Evolutionary conservation across 495 filamentous ascomycete genomes (phyloP).

Genomic region (Achaetomiella virescens): DNA sequence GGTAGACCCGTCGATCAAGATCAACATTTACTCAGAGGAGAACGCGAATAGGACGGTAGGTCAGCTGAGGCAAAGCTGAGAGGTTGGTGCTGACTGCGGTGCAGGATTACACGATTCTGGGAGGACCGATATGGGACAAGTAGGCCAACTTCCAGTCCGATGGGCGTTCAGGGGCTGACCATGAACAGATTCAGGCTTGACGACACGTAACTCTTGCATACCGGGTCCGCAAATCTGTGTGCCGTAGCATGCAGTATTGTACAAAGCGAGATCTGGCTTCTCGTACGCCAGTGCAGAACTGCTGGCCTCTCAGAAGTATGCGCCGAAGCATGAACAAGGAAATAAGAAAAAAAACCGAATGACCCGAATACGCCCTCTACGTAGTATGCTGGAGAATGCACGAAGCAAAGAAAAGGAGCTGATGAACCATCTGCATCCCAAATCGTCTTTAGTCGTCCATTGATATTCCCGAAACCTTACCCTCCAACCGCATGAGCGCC

Average conservation of each 20-base stretch:
- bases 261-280: background rate
- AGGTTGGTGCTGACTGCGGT: slow-evolving; percentile 10
- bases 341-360: no score
- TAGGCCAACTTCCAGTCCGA: slow-evolving; percentile 14
- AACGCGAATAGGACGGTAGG: slow-evolving; percentile 30
- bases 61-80: slow-evolving; percentile 1
- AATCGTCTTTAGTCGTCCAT: background rate
- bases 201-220: no score
- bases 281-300: slow-evolving; percentile 3
- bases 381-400: no score
- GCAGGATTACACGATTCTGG: slow-evolving; percentile 41
- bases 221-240: no score
- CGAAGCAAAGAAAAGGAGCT: background rate
- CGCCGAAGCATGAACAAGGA: background rate
- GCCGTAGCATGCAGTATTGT: no score
- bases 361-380: no score
- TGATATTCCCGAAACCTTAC: background rate
- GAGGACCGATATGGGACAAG: slow-evolving; percentile 42
- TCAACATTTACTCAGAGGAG: slow-evolving; percentile 42
- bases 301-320: background rate
- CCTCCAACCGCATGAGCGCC: slow-evolving; percentile 17
- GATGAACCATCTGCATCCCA: background rate
- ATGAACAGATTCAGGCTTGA: slow-evolving; percentile 16
- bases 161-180: slow-evolving; percentile 4
- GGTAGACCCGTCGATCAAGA: slow-evolving; percentile 45